Evolutionary conservation across 352 stramenopile species (phyloP).

Genomic region (Phytophthora fragariaefolia): DNA sequence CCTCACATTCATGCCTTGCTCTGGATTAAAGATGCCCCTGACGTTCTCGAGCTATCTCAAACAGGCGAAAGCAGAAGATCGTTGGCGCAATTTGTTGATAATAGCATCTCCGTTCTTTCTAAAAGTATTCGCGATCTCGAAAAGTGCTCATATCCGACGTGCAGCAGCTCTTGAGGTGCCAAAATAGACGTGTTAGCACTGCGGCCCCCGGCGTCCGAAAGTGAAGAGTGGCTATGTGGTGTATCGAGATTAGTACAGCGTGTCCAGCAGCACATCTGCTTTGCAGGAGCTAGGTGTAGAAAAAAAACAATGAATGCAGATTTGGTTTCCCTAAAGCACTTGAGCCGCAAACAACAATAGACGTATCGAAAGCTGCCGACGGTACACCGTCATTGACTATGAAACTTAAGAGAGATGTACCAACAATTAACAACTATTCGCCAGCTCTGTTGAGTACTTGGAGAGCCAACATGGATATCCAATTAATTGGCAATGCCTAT

Average conservation of each 20-base stretch:
- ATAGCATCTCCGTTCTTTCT: not conserved
- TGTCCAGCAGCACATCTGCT: conserved; percentile 10
- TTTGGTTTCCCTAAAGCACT: conserved; percentile 20
- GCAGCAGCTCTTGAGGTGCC: not conserved
- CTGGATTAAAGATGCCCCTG: conserved; percentile 26
- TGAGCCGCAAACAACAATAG: not conserved
- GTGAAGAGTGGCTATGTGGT: not conserved
- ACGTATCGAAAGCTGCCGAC: not conserved
- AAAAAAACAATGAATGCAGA: conserved; percentile 4
- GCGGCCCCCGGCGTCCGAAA: not conserved
- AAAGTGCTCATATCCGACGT: not conserved
- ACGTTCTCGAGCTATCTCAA: conserved; percentile 16
- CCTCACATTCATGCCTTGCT: conserved; percentile 34
- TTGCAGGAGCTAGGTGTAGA: conserved; percentile 6
- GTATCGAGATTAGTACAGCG: not conserved
- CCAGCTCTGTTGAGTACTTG: conserved; percentile 3
- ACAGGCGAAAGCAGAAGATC: not conserved
- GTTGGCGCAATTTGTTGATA: not conserved
- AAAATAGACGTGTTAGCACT: conserved; percentile 9
- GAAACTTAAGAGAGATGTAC: not conserved
- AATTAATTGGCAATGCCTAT: conserved; percentile 24
- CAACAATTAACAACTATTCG: conserved; percentile 22
- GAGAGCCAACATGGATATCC: conserved; percentile 39
- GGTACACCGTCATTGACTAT: conserved; percentile 6
- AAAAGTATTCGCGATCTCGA: not conserved